Conservation (phyloP, 2,329 filamentous ascomycete species). For the Lithohypha guttulata region DNA sequence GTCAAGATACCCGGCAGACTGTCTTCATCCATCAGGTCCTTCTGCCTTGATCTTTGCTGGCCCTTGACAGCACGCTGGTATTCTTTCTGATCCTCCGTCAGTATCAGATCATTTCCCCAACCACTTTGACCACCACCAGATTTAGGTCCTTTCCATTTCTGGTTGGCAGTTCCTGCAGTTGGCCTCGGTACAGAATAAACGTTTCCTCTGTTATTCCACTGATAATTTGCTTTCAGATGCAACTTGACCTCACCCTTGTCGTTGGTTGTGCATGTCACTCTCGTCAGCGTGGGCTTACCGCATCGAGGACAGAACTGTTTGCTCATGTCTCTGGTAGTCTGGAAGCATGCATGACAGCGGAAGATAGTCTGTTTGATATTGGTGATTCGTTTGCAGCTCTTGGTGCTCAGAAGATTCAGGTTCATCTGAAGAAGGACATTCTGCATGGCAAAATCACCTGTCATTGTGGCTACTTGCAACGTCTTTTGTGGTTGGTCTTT, state of each 20-base stretch:
- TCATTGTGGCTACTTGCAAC: slow-evolving; percentile 83
- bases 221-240: slow-evolving; percentile 87
- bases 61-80: slow-evolving; percentile 55
- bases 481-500: slow-evolving; percentile 47
- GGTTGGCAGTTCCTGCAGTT: slow-evolving; percentile 66
- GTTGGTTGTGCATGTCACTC: slow-evolving; percentile 77
- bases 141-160: slow-evolving; percentile 48
- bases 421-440: slow-evolving; percentile 94
- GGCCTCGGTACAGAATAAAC: slow-evolving; percentile 90
- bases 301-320: slow-evolving; percentile 91
- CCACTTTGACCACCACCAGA: slow-evolving; percentile 69
- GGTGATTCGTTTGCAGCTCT: slow-evolving; percentile 64
- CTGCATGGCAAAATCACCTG: slow-evolving; percentile 95
- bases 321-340: slow-evolving; percentile 67
- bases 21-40: slow-evolving; percentile 90
- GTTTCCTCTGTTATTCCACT: slow-evolving; percentile 90
- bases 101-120: slow-evolving; percentile 73
- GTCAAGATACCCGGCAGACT: slow-evolving; percentile 77
- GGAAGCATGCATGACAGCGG: slow-evolving; percentile 89
- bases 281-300: slow-evolving; percentile 74
- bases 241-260: slow-evolving; percentile 68
- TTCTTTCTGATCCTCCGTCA: slow-evolving; percentile 95
- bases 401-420: slow-evolving; percentile 71
- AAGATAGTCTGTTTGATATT: slow-evolving; percentile 81
- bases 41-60: slow-evolving; percentile 56